Percentiles rank a stretch among this genome's conserved stretches.
phyloP scores from a whole-genome alignment of 176 grass and related monocot genomes.

The Oryza punctata region DNA sequence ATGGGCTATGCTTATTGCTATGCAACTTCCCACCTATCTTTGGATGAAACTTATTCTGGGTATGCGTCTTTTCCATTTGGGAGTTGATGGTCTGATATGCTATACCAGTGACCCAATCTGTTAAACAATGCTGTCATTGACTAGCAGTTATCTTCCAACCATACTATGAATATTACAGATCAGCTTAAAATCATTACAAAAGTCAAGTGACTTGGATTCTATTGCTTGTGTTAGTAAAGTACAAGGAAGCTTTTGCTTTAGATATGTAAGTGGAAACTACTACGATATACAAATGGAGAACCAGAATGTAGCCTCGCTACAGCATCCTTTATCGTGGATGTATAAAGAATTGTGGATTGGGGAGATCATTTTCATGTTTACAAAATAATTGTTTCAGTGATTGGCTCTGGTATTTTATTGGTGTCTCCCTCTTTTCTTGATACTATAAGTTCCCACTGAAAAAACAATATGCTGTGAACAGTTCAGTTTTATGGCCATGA shows the following conservation, averaged over 20 bases:
- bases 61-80: conserved; percentile 1
- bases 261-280: not conserved
- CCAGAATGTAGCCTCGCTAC: conserved; percentile 1
- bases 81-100: too few species aligned
- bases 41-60: conserved; percentile 3
- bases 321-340: not conserved
- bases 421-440: not conserved
- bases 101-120: not conserved
- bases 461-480: conserved; percentile 28
- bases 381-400: conserved; percentile 1
- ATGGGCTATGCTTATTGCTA: not conserved
- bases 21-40: not conserved
- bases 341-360: conserved; percentile 14
- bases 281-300: not conserved
- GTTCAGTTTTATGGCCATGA: conserved; percentile 81
- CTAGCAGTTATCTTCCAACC: conserved; percentile 46
- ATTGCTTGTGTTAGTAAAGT: not conserved
- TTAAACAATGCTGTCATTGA: conserved; percentile 25
- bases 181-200: not conserved
- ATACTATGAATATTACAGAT: conserved; percentile 51
- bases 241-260: not conserved
- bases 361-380: conserved; percentile 25
- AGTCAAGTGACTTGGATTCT: not conserved
- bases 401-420: not conserved
- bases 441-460: conserved; percentile 20